Evolutionary conservation across 495 filamentous ascomycete species (phyloP).

Genomic region (Penicillium robsamsonii): DNA sequence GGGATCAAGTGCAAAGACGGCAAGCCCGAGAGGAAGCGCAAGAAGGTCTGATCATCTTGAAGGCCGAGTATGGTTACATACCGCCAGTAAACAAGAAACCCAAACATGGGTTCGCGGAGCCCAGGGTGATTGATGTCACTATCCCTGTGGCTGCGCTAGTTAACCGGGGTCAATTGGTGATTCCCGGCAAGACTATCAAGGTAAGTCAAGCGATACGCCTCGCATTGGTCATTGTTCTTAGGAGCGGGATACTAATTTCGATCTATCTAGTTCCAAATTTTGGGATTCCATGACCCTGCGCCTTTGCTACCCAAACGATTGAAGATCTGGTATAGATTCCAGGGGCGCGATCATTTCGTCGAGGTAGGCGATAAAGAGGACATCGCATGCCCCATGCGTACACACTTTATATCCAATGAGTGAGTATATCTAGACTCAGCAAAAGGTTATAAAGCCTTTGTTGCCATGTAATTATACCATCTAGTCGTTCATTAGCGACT

Average conservation of each 20-base stretch:
- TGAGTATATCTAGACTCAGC: slow-evolving; percentile 8
- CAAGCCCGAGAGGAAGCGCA: slow-evolving; percentile 41
- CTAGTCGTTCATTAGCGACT: slow-evolving; percentile 11
- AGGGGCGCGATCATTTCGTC: slow-evolving; percentile 44
- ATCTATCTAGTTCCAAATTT: slow-evolving; percentile 44
- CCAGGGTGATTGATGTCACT: slow-evolving; percentile 45
- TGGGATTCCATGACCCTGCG: slow-evolving; percentile 59
- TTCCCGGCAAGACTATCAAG: slow-evolving; percentile 42
- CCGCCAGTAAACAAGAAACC: slow-evolving; percentile 29
- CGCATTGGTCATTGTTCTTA: not conserved
- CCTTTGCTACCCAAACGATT: slow-evolving; percentile 51
- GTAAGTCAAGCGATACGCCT: slow-evolving; percentile 22
- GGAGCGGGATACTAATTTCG: slow-evolving; percentile 13
- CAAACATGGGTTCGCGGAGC: slow-evolving; percentile 24
- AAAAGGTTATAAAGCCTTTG: not conserved
- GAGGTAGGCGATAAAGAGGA: slow-evolving; percentile 48
- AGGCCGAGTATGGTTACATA: slow-evolving; percentile 45
- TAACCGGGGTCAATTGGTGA: slow-evolving; percentile 46
- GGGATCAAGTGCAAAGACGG: slow-evolving; percentile 46
- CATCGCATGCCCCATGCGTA: slow-evolving; percentile 39
- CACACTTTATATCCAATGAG: slow-evolving; percentile 24
- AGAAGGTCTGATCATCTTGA: slow-evolving; percentile 40
- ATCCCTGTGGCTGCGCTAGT: slow-evolving; percentile 49
- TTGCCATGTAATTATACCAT: slow-evolving; percentile 11
- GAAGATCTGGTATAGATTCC: slow-evolving; percentile 53